Conservation (phyloP, 2,329 filamentous ascomycete species). For the Emergomyces pasteurianus region DNA sequence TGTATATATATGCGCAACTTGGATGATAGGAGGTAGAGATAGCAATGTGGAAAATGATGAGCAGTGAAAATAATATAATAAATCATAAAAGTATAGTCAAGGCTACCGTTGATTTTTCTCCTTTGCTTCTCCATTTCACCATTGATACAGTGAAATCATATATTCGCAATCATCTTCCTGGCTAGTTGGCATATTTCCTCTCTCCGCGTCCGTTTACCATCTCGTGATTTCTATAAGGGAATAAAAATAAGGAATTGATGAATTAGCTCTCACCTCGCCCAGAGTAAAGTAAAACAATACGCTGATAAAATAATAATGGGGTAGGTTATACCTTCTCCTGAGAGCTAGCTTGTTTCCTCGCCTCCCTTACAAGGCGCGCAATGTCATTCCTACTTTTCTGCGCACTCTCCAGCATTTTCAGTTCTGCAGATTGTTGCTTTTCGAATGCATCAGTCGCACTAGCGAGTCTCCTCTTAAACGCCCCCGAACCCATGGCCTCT, state of each 20-base stretch:
- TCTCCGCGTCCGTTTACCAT: constrained; percentile 10
- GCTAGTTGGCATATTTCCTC: constrained; percentile 12
- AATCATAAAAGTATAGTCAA: not conserved
- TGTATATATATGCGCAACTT: not conserved
- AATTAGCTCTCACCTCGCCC: not conserved
- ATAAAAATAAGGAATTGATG: not conserved
- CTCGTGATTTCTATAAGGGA: constrained; percentile 10
- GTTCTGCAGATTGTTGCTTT: not conserved
- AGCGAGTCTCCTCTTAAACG: constrained; percentile 6
- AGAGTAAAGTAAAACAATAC: not conserved
- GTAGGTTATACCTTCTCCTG: constrained; percentile 10
- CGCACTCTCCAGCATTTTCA: not conserved
- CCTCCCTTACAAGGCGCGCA: constrained; percentile 2
- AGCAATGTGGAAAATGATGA: not conserved
- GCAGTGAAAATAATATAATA: not conserved
- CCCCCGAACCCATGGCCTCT: not conserved
- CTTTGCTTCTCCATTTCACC: not conserved
- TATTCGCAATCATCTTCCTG: constrained; percentile 8
- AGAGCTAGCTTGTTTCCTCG: constrained; percentile 5
- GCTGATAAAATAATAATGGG: not conserved
- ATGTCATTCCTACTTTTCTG: constrained; percentile 5
- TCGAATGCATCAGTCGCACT: constrained; percentile 2
- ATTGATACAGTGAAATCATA: not conserved
- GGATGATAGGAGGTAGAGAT: not conserved
- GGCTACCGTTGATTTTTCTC: not conserved